These are phyloP conservation scores for Rhododendron kiyosumense DNA, from an alignment of 148 eudicot genomes.

Conservation along the genomic window DNA sequence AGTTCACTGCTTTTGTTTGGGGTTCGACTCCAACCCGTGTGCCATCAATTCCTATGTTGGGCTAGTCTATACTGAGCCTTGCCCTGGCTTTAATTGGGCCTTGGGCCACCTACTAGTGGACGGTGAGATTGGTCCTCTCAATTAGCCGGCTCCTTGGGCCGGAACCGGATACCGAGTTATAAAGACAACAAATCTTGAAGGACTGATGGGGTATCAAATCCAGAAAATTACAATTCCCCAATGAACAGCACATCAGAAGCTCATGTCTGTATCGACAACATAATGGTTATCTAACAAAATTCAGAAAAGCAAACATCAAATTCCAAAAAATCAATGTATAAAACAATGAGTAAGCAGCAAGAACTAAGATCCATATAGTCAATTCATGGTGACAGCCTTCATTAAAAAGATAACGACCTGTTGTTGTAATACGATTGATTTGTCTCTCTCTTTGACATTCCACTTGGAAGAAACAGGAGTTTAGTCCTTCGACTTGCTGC, in stretches of 20 bases:
- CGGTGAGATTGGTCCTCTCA: not conserved
- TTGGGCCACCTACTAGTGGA: not conserved
- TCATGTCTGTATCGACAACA: not conserved
- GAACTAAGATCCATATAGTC: not conserved
- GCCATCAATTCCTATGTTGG: not conserved
- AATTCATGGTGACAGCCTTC: not conserved
- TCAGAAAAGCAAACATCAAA: not conserved
- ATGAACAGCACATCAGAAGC: not conserved
- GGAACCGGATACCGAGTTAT: not conserved
- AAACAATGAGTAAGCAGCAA: not conserved
- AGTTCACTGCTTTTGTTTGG: not conserved
- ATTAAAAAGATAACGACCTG: slow-evolving; percentile 31
- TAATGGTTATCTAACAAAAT: not conserved
- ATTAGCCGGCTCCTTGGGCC: not conserved
- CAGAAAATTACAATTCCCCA: not conserved
- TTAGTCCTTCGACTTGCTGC: slow-evolving; percentile 50
- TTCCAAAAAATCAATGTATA: not conserved
- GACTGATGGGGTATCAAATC: not conserved
- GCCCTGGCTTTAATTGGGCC: not conserved
- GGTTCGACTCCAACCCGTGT: not conserved
- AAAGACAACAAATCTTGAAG: not conserved
- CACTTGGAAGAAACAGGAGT: slow-evolving; percentile 52
- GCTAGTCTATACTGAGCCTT: not conserved
- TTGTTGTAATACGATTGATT: slow-evolving; percentile 50
- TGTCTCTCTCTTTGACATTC: slow-evolving; percentile 73